Conservation (phyloP, 1,284 basidiomycete genomes). For the Tilletiopsis washingtonensis region DNA sequence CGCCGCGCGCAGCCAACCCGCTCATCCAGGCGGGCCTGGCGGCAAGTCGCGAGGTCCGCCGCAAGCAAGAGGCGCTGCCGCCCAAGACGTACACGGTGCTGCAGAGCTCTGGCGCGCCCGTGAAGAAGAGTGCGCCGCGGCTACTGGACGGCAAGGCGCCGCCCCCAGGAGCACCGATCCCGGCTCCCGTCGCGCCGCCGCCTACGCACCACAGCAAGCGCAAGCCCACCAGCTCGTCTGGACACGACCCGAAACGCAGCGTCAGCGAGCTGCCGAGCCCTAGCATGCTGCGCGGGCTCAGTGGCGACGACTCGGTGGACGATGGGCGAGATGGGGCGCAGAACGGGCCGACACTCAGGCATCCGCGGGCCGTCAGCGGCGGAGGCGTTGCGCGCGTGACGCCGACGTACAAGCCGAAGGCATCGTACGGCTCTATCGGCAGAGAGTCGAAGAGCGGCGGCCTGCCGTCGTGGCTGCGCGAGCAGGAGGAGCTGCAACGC, state of each 20-base stretch:
- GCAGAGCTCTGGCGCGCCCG: conserved; percentile 26
- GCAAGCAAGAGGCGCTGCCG: conserved; percentile 35
- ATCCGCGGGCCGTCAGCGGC: neutral
- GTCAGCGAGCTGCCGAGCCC: neutral
- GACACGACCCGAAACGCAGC: conserved; percentile 6
- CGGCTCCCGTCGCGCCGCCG: conserved; percentile 8
- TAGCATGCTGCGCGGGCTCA: conserved; percentile 12
- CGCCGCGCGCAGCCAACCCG: conserved; percentile 39
- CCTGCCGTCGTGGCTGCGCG: conserved; percentile 41
- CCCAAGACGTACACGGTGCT: conserved; percentile 46
- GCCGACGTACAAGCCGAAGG: neutral
- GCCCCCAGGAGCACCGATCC: conserved; percentile 11
- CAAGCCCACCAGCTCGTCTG: conserved; percentile 9
- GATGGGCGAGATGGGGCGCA: no score
- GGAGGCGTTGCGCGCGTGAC: neutral
- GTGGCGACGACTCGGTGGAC: conserved; percentile 15
- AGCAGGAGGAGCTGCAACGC: conserved; percentile 42
- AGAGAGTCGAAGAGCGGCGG: conserved; percentile 16
- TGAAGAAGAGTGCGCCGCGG: conserved; percentile 18
- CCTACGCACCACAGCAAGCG: conserved; percentile 22
- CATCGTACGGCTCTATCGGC: conserved; percentile 2
- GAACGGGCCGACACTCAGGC: neutral
- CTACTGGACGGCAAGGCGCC: conserved; percentile 33
- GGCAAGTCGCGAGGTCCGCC: conserved; percentile 38
- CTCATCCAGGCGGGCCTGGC: conserved; percentile 46